Evolutionary conservation across 768 basidiomycete species (phyloP).

Genomic region (Lepiota subincarnata): DNA sequence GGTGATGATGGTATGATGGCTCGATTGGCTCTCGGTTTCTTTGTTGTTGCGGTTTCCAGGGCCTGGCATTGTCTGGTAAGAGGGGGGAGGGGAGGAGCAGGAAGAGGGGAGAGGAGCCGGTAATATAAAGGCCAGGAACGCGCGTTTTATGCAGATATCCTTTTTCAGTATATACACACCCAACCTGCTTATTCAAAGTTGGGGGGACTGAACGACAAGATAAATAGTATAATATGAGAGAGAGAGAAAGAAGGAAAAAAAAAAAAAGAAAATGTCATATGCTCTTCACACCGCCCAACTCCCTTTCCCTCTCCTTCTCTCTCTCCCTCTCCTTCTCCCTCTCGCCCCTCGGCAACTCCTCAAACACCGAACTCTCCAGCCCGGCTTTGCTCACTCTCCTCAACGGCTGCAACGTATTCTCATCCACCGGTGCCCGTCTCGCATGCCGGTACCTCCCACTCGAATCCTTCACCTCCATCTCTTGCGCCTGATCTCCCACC

Average conservation of each 20-base stretch:
- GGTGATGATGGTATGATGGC: too few relatives aligned
- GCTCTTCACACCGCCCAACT: not conserved
- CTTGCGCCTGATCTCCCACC: slow-evolving; percentile 68
- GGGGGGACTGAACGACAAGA: not conserved
- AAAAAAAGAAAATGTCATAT: not conserved
- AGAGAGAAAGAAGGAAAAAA: not conserved
- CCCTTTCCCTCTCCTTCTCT: not conserved
- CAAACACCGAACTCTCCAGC: slow-evolving; percentile 61
- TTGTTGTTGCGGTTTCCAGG: not conserved
- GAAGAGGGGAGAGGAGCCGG: not conserved
- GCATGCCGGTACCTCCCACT: slow-evolving; percentile 85
- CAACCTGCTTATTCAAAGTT: not conserved
- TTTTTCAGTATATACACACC: not conserved
- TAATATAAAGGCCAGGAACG: too few relatives aligned
- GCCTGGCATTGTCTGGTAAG: not conserved
- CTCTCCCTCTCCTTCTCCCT: slow-evolving; percentile 1
- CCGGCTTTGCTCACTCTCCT: slow-evolving; percentile 92
- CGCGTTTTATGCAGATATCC: not conserved
- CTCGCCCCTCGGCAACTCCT: slow-evolving; percentile 8
- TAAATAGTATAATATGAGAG: not conserved
- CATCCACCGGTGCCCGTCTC: slow-evolving; percentile 82
- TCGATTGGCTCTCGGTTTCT: not conserved
- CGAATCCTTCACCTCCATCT: slow-evolving; percentile 86
- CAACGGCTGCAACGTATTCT: slow-evolving; percentile 84
- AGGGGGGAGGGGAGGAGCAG: not conserved